Evolutionary conservation across 1,139 yeast species (phyloP).

Genomic region (Geotrichum phurueaensis): DNA sequence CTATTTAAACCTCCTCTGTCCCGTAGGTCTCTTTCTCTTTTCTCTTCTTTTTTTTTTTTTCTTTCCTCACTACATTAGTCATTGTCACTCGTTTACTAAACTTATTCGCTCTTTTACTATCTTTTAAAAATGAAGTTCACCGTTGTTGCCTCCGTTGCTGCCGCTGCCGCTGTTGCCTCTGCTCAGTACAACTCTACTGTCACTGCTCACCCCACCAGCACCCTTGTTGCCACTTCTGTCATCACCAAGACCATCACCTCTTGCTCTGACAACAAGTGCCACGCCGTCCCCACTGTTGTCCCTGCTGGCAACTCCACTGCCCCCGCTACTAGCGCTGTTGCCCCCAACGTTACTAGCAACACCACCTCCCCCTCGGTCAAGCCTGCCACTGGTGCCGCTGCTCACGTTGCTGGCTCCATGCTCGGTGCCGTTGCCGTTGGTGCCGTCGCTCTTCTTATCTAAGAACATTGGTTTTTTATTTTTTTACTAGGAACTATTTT

Average conservation of each 20-base stretch:
- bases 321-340: conserved; percentile 11
- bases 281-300: neutral
- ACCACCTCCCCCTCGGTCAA: conserved; percentile 5
- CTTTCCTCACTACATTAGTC: neutral
- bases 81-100: conserved; percentile 21
- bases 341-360: conserved; percentile 6
- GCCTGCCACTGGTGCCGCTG: conserved; percentile 27
- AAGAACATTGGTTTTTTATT: conserved; percentile 11
- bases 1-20: neutral
- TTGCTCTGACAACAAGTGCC: conserved; percentile 12
- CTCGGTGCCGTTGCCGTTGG: conserved; percentile 27
- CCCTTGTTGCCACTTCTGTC: conserved; percentile 16
- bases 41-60: neutral
- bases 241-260: conserved; percentile 11
- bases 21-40: neutral
- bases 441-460: conserved; percentile 23
- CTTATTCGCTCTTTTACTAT: conserved; percentile 3
- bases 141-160: conserved; percentile 29
- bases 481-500: neutral
- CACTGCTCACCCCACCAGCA: conserved; percentile 22
- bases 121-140: conserved; percentile 34
- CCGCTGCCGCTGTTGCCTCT: conserved; percentile 25
- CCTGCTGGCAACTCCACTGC: conserved; percentile 4
- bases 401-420: conserved; percentile 27
- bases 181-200: conserved; percentile 23